Base-by-base conservation (phyloP, 2,329 filamentous ascomycete genomes). In the Eutypella sp. region DNA sequence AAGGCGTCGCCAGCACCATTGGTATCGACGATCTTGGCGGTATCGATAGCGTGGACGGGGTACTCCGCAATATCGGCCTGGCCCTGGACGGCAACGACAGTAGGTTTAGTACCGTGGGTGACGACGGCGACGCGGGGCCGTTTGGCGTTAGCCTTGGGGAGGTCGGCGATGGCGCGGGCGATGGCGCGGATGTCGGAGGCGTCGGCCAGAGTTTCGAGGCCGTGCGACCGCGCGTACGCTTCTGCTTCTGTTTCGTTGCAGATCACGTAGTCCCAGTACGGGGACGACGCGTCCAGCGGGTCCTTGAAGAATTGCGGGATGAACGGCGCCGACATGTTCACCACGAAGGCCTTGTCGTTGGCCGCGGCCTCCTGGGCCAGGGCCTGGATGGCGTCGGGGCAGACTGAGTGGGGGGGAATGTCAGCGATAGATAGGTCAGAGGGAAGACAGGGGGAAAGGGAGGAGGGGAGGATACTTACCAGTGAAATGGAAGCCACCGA, bases 241-340 rank as follows among this genome's bases (percentile, higher is more conserved):
- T 84, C 81, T 41, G 91, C 92, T 75, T 99, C 93, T 55, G 88
- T 87, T 82, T 99, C 93, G 74, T 99, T 99, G 64, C 91, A 92
- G 67, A 99, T 87, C 51, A 97, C 77, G 71, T 92, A 95, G 74
- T 97, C 91, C 78, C 90, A 95, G 81, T 96, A 96, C 24, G 87
- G 87, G 44, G 89, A 77, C 45, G 87, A 85, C 60, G 83, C 84
- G 70, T 96, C 89, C 40, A 99, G 81, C 55, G 83, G 87, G 41
- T 96, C 91, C 78, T 96, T 96, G 85, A 97, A 99, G 80, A 96
- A 96, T 66, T 95, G 87, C 33, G 86, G 76, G 63, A 99, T 96
- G 77, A 99, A 99, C 49, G 93, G 93, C 7, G 93, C 93, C 42
- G 89, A 93, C 50, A 99, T 82, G 57, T 90, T 95, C 58, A 99